Base-by-base conservation (phyloP, 2,329 filamentous ascomycete species). In the Pseudopyricularia cyperi region DNA sequence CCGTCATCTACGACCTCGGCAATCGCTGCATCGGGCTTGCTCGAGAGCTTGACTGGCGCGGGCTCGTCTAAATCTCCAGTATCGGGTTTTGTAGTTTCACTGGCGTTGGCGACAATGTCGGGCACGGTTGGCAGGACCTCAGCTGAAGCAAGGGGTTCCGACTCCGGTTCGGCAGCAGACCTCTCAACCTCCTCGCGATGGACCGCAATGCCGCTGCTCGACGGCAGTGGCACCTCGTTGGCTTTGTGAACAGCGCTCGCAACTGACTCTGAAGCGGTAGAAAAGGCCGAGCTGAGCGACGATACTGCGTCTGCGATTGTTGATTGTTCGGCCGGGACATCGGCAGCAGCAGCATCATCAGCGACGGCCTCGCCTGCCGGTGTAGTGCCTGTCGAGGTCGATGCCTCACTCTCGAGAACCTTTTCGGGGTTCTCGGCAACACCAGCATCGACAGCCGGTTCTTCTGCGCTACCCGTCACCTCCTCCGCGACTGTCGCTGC, bases 21-120 rank as follows among this genome's bases (percentile, higher is more conserved):
- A 6, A 58, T 48, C 19, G 57, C 54, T 39, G 53, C 54, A 3
- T n/a, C 51, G 30, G 14, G 59, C 22, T 62, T 57, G 35, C 57
- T 56, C 1, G 60, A 55, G 17, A 44, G 28, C n/a, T 46, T 17
- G n/a, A 51, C 56, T 7, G 57, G 54, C 26, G 49, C 57, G 9
- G 58, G 57, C 15, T 60, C 57, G 34, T 63, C 60, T 26, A n/a
- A 11, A 24, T 51, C 34, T 15, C 49, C 37, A 19, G 37, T 15
- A 12, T 34, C 49, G 15, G 49, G 49, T n/a, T n/a, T 17, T 4
- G 49, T 51, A 4, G 35, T 42, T 19, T 44, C 49, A 15, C 35
- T 42, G 12, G 37, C 37, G 35, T 51, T 51, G 26, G 49, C 49
- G 6, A 30, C 49, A 7, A 51, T n/a, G 12, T 17, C 49, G 14